Evolutionary conservation across 768 basidiomycete genomes (phyloP), one percentile per base, ranked within the genome.

Genomic region (Pleurotus citrinopileatus): DNA sequence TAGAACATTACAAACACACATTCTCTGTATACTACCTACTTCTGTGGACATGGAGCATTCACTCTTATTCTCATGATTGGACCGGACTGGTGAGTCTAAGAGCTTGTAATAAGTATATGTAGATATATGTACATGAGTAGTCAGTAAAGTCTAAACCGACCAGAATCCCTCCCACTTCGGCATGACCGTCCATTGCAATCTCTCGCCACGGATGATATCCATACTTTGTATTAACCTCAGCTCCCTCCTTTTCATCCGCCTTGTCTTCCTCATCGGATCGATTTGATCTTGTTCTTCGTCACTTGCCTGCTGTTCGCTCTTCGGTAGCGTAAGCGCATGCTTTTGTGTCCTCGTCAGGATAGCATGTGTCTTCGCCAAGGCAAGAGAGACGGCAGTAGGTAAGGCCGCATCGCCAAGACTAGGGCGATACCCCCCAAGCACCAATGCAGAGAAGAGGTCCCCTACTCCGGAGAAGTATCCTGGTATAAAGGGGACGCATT

Each of bases 381-480:
- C 86, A 27, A 80, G 75, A 5, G 88, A 82, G 1, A 78, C 79
- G 1, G 92, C 91, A 37, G 61, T 66, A 0, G 87, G 76, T 20
- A 91, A 20, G 25, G 45, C 10, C 22, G 53, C 38, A 4, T 58
- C 38, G 28, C 48, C 40, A 45, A 58, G 56, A 9, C 42, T 22
- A n/a, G 53, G 19, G 38, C 76, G 65, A 67, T 84, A 98, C 62
- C 94, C 88, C 0, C 84, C 94, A 3, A 96, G 76, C 23, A 95
- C 83, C 53, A 98, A 82, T 1, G 96, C 91, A 4, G 94, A 94
- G 73, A 98, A 98, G 53, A 98, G 84, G 68, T 99, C 97, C 15
- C 97, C 97, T 9, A 97, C 95, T 22, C 97, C 97, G 17, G 92
- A 89, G 67, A 94, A 98, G 73, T 98, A 97, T 9, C 94, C 95